Base-by-base conservation (phyloP, 2,329 filamentous ascomycete species). In the Aspergillus sp. region DNA sequence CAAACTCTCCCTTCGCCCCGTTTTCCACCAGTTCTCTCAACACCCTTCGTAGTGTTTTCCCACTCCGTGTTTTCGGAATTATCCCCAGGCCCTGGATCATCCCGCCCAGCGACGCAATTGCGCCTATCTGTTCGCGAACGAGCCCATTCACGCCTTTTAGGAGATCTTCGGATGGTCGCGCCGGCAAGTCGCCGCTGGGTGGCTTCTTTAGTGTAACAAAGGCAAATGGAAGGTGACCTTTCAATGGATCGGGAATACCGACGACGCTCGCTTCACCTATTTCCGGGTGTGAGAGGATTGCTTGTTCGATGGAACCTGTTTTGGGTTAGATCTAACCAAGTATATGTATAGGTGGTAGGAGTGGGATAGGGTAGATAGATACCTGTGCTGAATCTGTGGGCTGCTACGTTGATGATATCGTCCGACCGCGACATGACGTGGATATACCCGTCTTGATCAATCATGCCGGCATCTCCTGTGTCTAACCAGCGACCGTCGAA, bases 381-480 rank as follows among this genome's bases (percentile, higher is more conserved):
- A 89, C 89, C 91, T 11, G 92, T 96, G 62, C 89, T 93, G 60
- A 97, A 87, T 13, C 93, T 85, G 77, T 97, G 93, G 5, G 93
- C 92, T 41, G 92, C 93, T n/a, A 96, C 93, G 69, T 97, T 97
- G 69, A 97, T 92, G 58, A 97, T 89, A 72, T 97, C 93, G 76
- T 97, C 93, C 32, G 81, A 82, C 53, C 85, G 74, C 3, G 81
- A 80, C 83, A 88, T 87, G 64, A 88, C 80, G 64, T 85, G 82
- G 32, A 87, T 79, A 64, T 86, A 86, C 4, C 84, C 85, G 41
- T 93, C 87, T 13, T 82, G 73, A 69, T 97, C 93, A 56, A 97
- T 86, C 80, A 92, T 87, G 0, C 93, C 93, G 0, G 91, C 89
- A 71, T 98, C 93, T 2, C 93, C 93, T 0, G 93, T 97, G 70